Evolutionary conservation across 108 stramenopile genomes (phyloP), one percentile per base, ranked within the genome.

Genomic region (Thalassiosira profunda): DNA sequence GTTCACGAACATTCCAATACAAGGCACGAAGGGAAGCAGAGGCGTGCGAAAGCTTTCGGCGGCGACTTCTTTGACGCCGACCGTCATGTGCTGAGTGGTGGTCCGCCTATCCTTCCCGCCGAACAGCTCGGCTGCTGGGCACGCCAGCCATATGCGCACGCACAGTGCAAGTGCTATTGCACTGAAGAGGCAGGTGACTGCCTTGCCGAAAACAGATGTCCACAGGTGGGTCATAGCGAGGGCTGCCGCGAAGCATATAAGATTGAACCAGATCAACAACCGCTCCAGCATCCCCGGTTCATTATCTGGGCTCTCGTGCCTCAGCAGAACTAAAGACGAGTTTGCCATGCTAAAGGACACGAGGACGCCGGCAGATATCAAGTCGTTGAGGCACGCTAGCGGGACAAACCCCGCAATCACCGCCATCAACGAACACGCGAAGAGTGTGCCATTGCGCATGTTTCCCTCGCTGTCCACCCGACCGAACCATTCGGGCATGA

Each of bases 381-480:
- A 63, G 37, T 89, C 91, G 57, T 94, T 72, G 60, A 96, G 54
- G 33, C 76, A 76, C 10, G 71, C 46, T 56, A 97, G 96, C 0
- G 97, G 97, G n/a, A 97, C 83, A 68, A 93, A 93, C 15, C 74
- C 48, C 0, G 95, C 91, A 34, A 96, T 46, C 0, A 94, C 18
- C 14, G 76, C 63, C 75, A 90, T 90, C 26, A 78, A 59, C 20
- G 58, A 67, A 0, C 97, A 93, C 26, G 59, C 67, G 31, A 75
- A 45, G 17, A 35, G 42, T 5, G 67, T 31, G 28, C 62, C 67
- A 25, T 58, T 36, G 18, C 43, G 25, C 9, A 95, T 57, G 68
- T 94, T 96, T 14, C 94, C 97, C 25, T 86, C 60, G n/a, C 53
- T 60, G 48, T 93, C 85, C 20, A 86, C 61, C 33, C 70, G 46